phyloP scores from a whole-genome alignment of 495 filamentous ascomycete species.

The Aspergillus mulundensis region DNA sequence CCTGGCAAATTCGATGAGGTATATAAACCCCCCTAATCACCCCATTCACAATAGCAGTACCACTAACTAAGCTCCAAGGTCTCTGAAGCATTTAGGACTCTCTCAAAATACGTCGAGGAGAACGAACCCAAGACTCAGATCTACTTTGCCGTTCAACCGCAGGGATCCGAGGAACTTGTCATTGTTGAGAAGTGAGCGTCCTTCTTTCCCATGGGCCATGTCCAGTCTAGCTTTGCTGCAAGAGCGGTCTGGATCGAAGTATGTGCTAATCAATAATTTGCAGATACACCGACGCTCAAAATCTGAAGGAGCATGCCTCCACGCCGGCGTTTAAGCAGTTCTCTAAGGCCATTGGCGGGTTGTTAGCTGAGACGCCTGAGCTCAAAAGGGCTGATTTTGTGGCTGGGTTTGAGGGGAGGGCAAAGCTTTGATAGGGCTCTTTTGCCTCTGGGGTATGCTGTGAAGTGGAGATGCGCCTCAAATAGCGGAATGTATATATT shows the following conservation, averaged over 20 bases:
- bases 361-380: slow-evolving; percentile 13
- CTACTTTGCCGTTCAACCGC: slow-evolving; percentile 16
- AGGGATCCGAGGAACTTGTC: slow-evolving; percentile 12
- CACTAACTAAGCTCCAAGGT: slow-evolving; percentile 1
- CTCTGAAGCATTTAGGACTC: slow-evolving; percentile 11
- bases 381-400: slow-evolving; percentile 14
- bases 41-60: not conserved
- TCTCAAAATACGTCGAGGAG: slow-evolving; percentile 13
- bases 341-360: slow-evolving; percentile 8
- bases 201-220: not conserved
- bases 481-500: not conserved
- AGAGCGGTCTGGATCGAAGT: not conserved
- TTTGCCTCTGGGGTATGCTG: not conserved
- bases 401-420: slow-evolving; percentile 17
- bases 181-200: slow-evolving; percentile 17
- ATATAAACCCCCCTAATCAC: not conserved
- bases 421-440: slow-evolving; percentile 13
- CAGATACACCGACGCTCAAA: slow-evolving; percentile 18
- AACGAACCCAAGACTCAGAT: slow-evolving; percentile 14
- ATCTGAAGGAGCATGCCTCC: slow-evolving; percentile 14
- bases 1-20: slow-evolving; percentile 16
- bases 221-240: not conserved
- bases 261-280: not conserved
- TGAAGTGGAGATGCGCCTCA: not conserved
- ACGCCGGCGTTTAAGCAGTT: slow-evolving; percentile 18